Base-by-base conservation (phyloP, 2,329 filamentous ascomycete genomes). In the Apiospora sp. region DNA sequence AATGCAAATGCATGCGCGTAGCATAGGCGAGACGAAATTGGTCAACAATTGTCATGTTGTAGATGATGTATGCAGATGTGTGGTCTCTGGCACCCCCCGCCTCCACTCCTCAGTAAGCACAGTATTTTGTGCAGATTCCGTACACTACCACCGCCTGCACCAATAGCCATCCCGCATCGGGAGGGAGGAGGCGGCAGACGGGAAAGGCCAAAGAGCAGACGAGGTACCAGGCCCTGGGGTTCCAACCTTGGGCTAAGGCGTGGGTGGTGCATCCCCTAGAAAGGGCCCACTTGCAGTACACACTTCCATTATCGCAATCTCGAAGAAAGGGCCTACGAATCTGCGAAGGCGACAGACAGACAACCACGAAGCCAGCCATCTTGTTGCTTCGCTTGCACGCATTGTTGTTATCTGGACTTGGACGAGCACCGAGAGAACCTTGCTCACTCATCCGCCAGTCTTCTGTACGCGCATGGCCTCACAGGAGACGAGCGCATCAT, bases 291-390 rank as follows among this genome's bases (percentile, higher is more conserved):
- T 64, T 64, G 22, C 58, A 64, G 58, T 64, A 64, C 58, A 64
- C 58, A 64, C 58, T 64, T 64, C 58, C 58, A 64, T 64, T 64
- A 64, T 64, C 58, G 58, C 58, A 64, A 64, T 64, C 58, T 64
- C 58, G 58, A 64, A n/a, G 34, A 64, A 64, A 64, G 58, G 58
- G 54, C 54, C 54, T 61, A 37, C 7, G 54, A 37, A 61, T 61
- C 54, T 58, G 51, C 51, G 54, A 61, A 61, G 34, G 34, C 58
- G 58, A 64, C 58, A 64, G 58, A 41, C 58, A 34, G 16, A 49
- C 46, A 64, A n/a, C 34, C 58, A 64, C 58, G 34, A 64, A n/a
- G 34, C 34, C 58, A 14, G 22, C n/a, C 19, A 22, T 64, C 41
- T 64, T 64, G 58, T 22, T n/a, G 58, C 13, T 64, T 64, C 30